A percentile compares a stretch with the other conserved stretches of the same genome.
These are phyloP conservation scores for Brassica nigra DNA, from an alignment of 345 rosid genomes.

Conservation along the genomic window DNA sequence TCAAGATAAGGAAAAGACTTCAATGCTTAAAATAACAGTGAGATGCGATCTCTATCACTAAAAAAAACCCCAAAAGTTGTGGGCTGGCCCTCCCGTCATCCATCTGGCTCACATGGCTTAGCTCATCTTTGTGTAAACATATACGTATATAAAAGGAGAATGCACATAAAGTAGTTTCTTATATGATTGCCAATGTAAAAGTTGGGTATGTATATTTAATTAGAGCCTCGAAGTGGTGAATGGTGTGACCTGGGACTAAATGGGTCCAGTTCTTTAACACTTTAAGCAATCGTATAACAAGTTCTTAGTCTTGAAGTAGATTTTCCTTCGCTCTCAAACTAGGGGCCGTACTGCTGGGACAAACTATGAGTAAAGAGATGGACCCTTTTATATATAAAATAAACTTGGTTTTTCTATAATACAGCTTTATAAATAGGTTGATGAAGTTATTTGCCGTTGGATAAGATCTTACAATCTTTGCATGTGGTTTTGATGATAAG, in stretches of 20 bases:
- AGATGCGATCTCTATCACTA: slow-evolving; percentile 4
- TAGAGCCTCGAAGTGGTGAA: slow-evolving; percentile 38
- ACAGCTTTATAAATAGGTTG: slow-evolving; percentile 1
- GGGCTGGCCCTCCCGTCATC: slow-evolving; percentile 40
- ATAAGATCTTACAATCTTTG: slow-evolving; percentile 32
- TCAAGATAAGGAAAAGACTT: slow-evolving; percentile 25
- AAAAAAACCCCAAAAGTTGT: slow-evolving; percentile 19
- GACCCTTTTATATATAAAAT: neutral
- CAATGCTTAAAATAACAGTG: slow-evolving; percentile 9
- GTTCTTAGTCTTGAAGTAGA: slow-evolving; percentile 22
- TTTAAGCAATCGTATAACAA: slow-evolving; percentile 6
- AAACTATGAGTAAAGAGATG: slow-evolving; percentile 18
- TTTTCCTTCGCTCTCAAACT: slow-evolving; percentile 14
- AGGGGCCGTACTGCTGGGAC: slow-evolving; percentile 36
- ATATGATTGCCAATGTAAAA: slow-evolving; percentile 14
- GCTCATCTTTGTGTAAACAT: slow-evolving; percentile 24
- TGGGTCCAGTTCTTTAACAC: slow-evolving; percentile 31
- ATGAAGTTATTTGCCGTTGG: slow-evolving; percentile 13
- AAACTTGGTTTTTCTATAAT: neutral
- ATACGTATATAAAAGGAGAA: neutral
- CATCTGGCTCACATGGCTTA: slow-evolving; percentile 40
- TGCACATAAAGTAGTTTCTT: slow-evolving; percentile 14
- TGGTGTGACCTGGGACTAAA: slow-evolving; percentile 7
- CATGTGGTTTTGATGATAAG: slow-evolving; percentile 26
- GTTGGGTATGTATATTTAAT: slow-evolving; percentile 4